Percentiles rank a stretch among this genome's conserved stretches.
phyloP scores from a whole-genome alignment of 805 yeast genomes.

The Hanseniaspora opuntiae region DNA sequence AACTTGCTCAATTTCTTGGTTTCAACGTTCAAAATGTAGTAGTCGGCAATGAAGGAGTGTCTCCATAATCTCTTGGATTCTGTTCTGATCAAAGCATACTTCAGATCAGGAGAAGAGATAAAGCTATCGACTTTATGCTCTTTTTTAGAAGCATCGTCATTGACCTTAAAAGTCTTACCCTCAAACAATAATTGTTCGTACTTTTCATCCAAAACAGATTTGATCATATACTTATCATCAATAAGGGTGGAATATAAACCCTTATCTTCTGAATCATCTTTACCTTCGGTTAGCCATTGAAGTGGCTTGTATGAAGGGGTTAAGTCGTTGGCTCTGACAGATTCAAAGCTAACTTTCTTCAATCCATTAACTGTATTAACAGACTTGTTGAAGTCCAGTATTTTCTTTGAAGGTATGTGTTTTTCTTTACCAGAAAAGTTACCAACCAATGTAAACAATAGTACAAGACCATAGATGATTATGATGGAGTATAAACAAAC shows the following conservation, averaged over 20 bases:
- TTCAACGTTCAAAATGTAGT: slow-evolving; percentile 31
- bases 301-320: slow-evolving; percentile 38
- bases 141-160: slow-evolving; percentile 19
- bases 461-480: slow-evolving; percentile 2
- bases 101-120: slow-evolving; percentile 54
- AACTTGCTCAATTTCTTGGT: slow-evolving; percentile 20
- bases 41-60: slow-evolving; percentile 34
- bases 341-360: slow-evolving; percentile 27
- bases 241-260: slow-evolving; percentile 52
- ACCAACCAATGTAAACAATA: slow-evolving; percentile 1
- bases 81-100: slow-evolving; percentile 45
- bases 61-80: slow-evolving; percentile 49
- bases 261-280: slow-evolving; percentile 41
- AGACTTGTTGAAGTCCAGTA: slow-evolving; percentile 1
- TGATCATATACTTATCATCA: slow-evolving; percentile 39
- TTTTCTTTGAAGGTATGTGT: background rate
- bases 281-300: slow-evolving; percentile 53
- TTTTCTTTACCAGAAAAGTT: background rate
- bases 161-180: slow-evolving; percentile 33
- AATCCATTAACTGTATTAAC: slow-evolving; percentile 9
- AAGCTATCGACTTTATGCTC: slow-evolving; percentile 39
- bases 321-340: slow-evolving; percentile 44
- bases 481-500: background rate
- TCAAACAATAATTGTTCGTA: slow-evolving; percentile 38
- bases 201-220: slow-evolving; percentile 32